Conservation (phyloP, 2,329 filamentous ascomycete species). For the Sporothrix inflata region DNA sequence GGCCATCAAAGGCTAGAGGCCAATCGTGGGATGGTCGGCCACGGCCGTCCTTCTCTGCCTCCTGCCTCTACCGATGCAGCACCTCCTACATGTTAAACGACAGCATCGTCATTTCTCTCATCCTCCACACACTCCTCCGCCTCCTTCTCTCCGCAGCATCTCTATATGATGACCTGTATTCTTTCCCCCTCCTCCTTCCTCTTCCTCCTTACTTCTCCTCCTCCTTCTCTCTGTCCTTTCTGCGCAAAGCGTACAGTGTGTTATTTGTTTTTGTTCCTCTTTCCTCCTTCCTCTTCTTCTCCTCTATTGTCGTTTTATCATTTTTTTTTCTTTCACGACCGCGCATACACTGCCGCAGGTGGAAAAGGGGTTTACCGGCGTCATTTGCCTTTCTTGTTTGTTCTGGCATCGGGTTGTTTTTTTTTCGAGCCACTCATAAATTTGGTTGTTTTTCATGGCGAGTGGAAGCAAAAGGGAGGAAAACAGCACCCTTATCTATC, state of each 20-base stretch:
- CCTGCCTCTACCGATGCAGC: conserved; percentile 3
- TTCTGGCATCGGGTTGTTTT: background rate
- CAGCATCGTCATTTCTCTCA: background rate
- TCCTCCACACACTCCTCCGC: conserved; percentile 8
- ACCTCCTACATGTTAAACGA: background rate
- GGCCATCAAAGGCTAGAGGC: conserved; percentile 49
- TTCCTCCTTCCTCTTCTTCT: background rate
- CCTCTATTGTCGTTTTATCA: background rate
- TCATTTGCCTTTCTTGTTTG: background rate
- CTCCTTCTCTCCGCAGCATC: conserved; percentile 16
- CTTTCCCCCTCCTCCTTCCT: background rate
- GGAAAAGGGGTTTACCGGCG: conserved; percentile 5
- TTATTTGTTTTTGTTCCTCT: background rate
- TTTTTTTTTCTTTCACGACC: background rate
- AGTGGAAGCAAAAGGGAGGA: background rate
- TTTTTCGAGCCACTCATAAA: background rate
- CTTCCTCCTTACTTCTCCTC: too few relatives aligned
- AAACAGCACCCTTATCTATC: background rate
- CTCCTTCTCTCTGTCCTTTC: background rate
- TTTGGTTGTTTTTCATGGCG: conserved; percentile 14
- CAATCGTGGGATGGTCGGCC: background rate
- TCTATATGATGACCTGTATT: background rate
- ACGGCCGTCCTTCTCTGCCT: background rate
- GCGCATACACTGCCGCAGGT: conserved; percentile 1
- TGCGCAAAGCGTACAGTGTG: background rate